A percentile compares a stretch with the other conserved stretches of the same genome.
These are phyloP conservation scores for Chlorella sp. DNA, from an alignment of 139 green algal species.

Conservation along the genomic window DNA sequence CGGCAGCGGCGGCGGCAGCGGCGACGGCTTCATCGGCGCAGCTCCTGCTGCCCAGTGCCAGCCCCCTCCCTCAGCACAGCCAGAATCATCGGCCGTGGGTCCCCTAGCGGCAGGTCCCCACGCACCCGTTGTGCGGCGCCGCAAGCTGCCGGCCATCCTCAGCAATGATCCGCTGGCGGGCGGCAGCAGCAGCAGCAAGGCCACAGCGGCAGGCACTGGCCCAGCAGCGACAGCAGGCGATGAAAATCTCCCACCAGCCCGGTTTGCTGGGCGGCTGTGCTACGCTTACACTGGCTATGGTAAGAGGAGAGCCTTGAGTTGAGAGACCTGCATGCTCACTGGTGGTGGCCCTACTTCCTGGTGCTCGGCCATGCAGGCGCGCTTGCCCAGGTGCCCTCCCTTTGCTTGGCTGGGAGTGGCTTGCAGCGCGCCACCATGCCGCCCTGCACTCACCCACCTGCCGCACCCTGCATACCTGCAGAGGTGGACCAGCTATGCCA, in stretches of 20 bases:
- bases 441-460: too few relatives aligned
- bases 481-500: constrained; percentile 21
- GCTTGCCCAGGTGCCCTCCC: too few relatives aligned
- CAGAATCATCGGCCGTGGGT: neutral
- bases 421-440: too few relatives aligned
- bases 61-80: neutral
- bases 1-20: too few relatives aligned
- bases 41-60: neutral
- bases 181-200: neutral
- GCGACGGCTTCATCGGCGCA: too few relatives aligned
- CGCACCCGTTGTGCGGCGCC: neutral
- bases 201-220: neutral
- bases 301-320: too few relatives aligned
- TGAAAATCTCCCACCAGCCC: constrained; percentile 7
- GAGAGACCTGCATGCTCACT: too few relatives aligned
- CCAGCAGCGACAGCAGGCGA: neutral
- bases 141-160: neutral
- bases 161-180: neutral
- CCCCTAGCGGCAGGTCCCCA: neutral
- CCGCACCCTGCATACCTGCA: too few relatives aligned
- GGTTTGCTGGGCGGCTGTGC: neutral
- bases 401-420: too few relatives aligned
- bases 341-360: too few relatives aligned
- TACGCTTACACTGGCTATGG: constrained; percentile 1
- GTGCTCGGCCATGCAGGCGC: too few relatives aligned